These are phyloP conservation scores for Exutisphaerella laricina DNA, from an alignment of 2,329 filamentous ascomycete genomes.

Conservation along the genomic window DNA sequence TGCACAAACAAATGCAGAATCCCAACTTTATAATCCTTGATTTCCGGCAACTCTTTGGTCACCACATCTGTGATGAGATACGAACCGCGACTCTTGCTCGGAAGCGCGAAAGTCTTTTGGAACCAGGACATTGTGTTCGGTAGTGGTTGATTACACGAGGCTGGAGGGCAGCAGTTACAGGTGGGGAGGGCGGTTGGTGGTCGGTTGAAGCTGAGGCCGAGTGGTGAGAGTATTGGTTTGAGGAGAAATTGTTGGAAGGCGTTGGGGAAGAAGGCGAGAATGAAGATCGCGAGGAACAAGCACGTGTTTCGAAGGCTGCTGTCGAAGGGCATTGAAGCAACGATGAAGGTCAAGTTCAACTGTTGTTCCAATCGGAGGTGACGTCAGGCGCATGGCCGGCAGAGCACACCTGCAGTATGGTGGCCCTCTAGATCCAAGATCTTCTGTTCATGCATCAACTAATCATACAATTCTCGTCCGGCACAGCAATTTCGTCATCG, in stretches of 20 bases:
- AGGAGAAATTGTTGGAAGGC: constrained; percentile 39
- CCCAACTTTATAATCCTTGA: constrained; percentile 76
- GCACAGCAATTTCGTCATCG: too few species aligned
- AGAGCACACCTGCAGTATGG: too few species aligned
- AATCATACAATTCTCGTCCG: too few species aligned
- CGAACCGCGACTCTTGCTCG: constrained; percentile 69
- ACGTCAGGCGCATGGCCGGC: too few species aligned
- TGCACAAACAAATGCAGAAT: constrained; percentile 87
- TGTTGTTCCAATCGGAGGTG: too few species aligned
- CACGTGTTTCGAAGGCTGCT: constrained; percentile 35
- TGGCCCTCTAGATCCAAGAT: too few species aligned
- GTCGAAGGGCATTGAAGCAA: constrained; percentile 24
- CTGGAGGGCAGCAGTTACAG: constrained; percentile 33
- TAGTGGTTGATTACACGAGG: constrained; percentile 24
- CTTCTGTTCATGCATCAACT: too few species aligned
- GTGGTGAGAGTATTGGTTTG: constrained; percentile 33
- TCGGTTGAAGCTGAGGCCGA: constrained; percentile 23
- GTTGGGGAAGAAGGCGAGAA: constrained; percentile 47
- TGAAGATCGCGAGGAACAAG: constrained; percentile 46
- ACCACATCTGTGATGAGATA: constrained; percentile 85
- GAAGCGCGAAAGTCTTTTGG: constrained; percentile 80
- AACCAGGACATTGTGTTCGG: constrained; percentile 56
- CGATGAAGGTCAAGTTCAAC: constrained; percentile 4
- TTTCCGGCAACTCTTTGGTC: constrained; percentile 65
- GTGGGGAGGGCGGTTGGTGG: constrained; percentile 31